Percentiles rank a stretch among this genome's conserved stretches.
Evolutionary conservation across 1,284 basidiomycete genomes (phyloP).

Genomic region (Boletus austroedulis): DNA sequence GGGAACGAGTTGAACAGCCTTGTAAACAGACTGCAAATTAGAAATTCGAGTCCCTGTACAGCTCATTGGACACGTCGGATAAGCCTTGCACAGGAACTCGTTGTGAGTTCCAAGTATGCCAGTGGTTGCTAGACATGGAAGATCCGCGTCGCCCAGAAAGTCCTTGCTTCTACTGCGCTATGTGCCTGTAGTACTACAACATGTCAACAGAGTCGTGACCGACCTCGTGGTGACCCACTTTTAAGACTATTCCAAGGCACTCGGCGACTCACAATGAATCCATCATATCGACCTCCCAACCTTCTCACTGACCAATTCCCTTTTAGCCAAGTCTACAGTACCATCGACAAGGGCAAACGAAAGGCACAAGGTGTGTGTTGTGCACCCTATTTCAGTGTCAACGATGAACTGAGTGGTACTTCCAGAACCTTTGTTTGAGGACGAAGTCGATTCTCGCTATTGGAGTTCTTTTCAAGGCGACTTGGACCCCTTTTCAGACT

Average conservation of each 20-base stretch:
- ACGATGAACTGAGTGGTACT: not conserved
- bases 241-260: not conserved
- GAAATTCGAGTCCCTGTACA: no score
- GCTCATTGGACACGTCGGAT: no score
- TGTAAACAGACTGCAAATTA: no score
- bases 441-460: not conserved
- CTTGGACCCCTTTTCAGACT: slow-evolving; percentile 5
- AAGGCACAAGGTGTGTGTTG: slow-evolving; percentile 18
- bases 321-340: not conserved
- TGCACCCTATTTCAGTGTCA: not conserved
- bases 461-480: not conserved
- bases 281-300: slow-evolving; percentile 12
- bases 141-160: slow-evolving; percentile 5
- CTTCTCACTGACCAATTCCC: slow-evolving; percentile 10
- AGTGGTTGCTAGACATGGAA: no score
- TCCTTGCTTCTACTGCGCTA: not conserved
- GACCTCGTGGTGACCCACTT: not conserved
- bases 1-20: no score
- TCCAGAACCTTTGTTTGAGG: slow-evolving; percentile 13
- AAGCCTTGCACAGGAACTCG: no score
- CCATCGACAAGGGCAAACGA: slow-evolving; percentile 25
- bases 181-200: no score
- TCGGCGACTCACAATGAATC: not conserved
- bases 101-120: no score
- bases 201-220: not conserved